phyloP scores from a whole-genome alignment of 805 yeast species.

The Hanseniaspora lachancei region DNA sequence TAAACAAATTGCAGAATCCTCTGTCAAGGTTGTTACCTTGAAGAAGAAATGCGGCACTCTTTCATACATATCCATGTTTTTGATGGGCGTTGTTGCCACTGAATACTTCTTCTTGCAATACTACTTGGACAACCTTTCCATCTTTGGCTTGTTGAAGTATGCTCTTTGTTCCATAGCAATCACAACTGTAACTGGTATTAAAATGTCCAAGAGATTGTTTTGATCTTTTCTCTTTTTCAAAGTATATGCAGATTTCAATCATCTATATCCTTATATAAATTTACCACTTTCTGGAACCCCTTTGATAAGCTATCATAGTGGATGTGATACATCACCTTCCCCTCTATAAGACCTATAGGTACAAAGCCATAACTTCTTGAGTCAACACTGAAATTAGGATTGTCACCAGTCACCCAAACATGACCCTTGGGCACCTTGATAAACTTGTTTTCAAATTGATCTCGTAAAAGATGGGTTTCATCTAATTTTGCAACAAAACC shows the following conservation, averaged over 20 bases:
- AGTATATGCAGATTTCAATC: background rate
- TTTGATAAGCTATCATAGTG: constrained; percentile 38
- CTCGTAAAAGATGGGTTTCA: constrained; percentile 15
- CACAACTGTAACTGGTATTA: constrained; percentile 49
- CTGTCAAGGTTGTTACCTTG: constrained; percentile 21
- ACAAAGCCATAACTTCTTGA: constrained; percentile 80
- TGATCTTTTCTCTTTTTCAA: constrained; percentile 15
- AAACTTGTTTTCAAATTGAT: constrained; percentile 31
- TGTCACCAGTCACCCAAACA: constrained; percentile 95
- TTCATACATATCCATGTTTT: constrained; percentile 19
- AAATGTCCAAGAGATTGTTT: constrained; percentile 39
- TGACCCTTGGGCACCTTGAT: constrained; percentile 85
- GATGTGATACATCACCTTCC: constrained; percentile 68
- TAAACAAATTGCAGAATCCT: constrained; percentile 5
- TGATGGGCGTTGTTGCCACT: constrained; percentile 21
- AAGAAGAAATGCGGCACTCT: constrained; percentile 21
- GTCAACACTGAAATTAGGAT: constrained; percentile 72
- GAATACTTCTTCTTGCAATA: constrained; percentile 24
- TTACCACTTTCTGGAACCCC: constrained; percentile 23
- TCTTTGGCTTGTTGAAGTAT: constrained; percentile 23
- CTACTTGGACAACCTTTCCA: constrained; percentile 25
- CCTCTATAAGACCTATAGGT: constrained; percentile 78
- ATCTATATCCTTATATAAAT: background rate
- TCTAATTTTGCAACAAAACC: constrained; percentile 15
- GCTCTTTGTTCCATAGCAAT: constrained; percentile 34